phyloP scores from a whole-genome alignment of 2,329 filamentous ascomycete genomes.

The Microcyclospora tardicrescens region DNA sequence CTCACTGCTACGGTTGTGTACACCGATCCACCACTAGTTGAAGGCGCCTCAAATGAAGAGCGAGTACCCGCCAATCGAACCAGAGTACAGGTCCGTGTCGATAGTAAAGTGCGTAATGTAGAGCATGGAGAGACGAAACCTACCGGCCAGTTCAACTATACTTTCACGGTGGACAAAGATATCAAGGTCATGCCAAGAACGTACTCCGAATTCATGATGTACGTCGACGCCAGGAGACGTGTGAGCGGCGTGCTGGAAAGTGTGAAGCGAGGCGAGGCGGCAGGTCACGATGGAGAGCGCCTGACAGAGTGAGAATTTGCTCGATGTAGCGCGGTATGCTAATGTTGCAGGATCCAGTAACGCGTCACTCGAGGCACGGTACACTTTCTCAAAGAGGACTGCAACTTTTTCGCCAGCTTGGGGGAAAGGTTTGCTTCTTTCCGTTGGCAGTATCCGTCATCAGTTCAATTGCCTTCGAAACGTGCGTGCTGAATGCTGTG shows the following conservation, averaged over 20 bases:
- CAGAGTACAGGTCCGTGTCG: conserved; percentile 56
- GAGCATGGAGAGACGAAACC: conserved; percentile 55
- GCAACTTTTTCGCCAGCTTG: too few species aligned
- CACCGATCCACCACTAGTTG: conserved; percentile 47
- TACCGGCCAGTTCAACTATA: conserved; percentile 66
- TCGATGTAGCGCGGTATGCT: too few species aligned
- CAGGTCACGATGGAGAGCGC: conserved; percentile 2
- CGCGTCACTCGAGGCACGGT: too few species aligned
- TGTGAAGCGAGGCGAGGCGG: conserved; percentile 18
- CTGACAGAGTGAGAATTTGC: too few species aligned
- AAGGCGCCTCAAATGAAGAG: conserved; percentile 24
- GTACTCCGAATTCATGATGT: conserved; percentile 53
- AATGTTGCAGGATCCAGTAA: too few species aligned
- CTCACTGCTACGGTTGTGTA: conserved; percentile 60
- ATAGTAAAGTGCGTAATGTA: conserved; percentile 59
- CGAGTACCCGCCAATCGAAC: conserved; percentile 29
- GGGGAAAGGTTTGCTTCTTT: too few species aligned
- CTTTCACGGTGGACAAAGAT: conserved; percentile 52
- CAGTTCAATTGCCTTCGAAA: too few species aligned
- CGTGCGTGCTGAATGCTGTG: too few species aligned
- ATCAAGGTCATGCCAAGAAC: conserved; percentile 53
- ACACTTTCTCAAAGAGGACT: too few species aligned
- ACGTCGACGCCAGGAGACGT: conserved; percentile 46
- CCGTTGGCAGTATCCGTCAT: too few species aligned
- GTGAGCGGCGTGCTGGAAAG: conserved; percentile 40